These are phyloP conservation scores for Ajuga reptans DNA, from an alignment of 305 asterid genomes.

Conservation along the genomic window DNA sequence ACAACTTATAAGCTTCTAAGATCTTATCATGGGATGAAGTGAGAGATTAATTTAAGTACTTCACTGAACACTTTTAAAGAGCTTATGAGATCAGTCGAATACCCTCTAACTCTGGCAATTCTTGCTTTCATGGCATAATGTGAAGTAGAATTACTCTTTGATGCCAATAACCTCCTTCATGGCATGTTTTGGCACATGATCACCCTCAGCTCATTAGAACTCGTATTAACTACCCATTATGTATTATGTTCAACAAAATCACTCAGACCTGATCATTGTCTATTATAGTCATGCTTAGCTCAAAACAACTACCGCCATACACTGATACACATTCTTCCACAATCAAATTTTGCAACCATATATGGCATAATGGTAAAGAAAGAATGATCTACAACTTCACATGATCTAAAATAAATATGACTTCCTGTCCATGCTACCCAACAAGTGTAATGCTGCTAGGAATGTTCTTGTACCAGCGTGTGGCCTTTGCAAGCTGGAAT, in stretches of 20 bases:
- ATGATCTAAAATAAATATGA: background rate
- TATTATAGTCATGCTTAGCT: too few relatives aligned
- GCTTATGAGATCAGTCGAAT: too few relatives aligned
- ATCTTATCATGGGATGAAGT: too few relatives aligned
- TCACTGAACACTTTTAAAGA: too few relatives aligned
- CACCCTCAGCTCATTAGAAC: background rate
- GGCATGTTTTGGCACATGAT: background rate
- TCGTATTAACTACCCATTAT: background rate
- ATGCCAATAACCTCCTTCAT: background rate
- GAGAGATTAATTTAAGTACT: too few relatives aligned
- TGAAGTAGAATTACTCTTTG: background rate
- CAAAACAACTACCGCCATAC: background rate
- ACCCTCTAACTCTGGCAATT: background rate
- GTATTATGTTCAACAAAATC: background rate
- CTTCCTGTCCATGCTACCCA: conserved; percentile 1
- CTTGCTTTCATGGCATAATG: background rate
- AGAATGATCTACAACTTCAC: conserved; percentile 1
- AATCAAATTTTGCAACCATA: background rate
- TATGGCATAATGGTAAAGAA: background rate
- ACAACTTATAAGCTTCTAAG: too few relatives aligned
- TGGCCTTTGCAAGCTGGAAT: conserved; percentile 99
- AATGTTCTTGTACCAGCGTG: conserved; percentile 53
- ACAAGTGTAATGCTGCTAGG: conserved; percentile 9
- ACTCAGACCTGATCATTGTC: background rate
- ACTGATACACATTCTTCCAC: background rate